A percentile compares a stretch with the other conserved stretches of the same genome.
Evolutionary conservation across 2,329 filamentous ascomycete genomes (phyloP).

Genomic region (Ophiosphaerella korrae): DNA sequence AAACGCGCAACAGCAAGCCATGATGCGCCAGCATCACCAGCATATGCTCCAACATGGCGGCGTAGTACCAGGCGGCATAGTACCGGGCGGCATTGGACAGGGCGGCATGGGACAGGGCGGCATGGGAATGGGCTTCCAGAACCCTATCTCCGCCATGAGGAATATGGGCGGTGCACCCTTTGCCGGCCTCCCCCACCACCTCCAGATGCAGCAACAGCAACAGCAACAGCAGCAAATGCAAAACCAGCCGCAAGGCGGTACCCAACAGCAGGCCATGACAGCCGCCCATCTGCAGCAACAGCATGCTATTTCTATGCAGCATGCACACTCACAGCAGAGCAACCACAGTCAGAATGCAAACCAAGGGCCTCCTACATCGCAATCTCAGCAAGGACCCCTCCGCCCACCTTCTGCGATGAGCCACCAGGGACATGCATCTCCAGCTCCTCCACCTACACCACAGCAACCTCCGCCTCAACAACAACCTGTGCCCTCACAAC

Average conservation of each 20-base stretch:
- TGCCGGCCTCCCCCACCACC: conserved; percentile 38
- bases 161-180: conserved; percentile 28
- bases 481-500: conserved; percentile 46
- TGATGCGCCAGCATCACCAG: conserved; percentile 59
- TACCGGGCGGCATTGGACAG: too few species aligned
- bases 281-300: conserved; percentile 48
- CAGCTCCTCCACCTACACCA: conserved; percentile 42
- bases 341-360: conserved; percentile 53
- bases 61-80: too few species aligned
- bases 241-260: conserved; percentile 44
- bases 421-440: conserved; percentile 48
- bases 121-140: conserved; percentile 60
- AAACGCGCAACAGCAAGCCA: conserved; percentile 51
- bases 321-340: conserved; percentile 55
- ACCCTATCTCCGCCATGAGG: conserved; percentile 51
- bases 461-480: conserved; percentile 47
- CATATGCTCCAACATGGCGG: conserved; percentile 59
- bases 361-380: conserved; percentile 43
- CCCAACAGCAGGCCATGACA: conserved; percentile 50
- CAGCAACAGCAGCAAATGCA: conserved; percentile 49
- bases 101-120: too few species aligned
- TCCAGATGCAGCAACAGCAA: conserved; percentile 51
- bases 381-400: conserved; percentile 45
- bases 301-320: conserved; percentile 53
- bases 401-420: conserved; percentile 47